Percentiles rank a stretch among this genome's conserved stretches.
These are phyloP conservation scores for Pseudogymnoascus sp. DNA, from an alignment of 2,329 filamentous ascomycete species.

Conservation along the genomic window DNA sequence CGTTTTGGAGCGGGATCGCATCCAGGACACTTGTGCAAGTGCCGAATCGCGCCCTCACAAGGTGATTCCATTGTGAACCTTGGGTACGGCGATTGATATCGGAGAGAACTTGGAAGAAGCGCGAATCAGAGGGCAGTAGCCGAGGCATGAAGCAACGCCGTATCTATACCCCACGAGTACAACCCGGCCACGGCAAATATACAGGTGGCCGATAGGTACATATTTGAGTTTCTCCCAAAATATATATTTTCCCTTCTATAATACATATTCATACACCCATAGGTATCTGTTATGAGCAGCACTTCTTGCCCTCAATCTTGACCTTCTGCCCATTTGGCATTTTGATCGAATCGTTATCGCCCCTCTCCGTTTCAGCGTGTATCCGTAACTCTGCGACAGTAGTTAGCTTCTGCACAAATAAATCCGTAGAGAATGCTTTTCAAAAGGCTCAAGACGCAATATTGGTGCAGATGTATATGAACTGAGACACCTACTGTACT, in stretches of 20 bases:
- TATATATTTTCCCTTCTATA: background rate
- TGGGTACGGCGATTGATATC: background rate
- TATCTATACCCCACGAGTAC: background rate
- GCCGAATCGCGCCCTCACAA: background rate
- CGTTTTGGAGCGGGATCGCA: background rate
- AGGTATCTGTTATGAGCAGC: constrained; percentile 10
- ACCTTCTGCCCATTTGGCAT: constrained; percentile 32
- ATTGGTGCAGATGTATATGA: background rate
- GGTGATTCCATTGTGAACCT: background rate
- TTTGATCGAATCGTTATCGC: constrained; percentile 88
- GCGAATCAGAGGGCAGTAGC: background rate
- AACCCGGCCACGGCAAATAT: background rate
- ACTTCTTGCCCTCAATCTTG: constrained; percentile 28
- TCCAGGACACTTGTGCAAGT: background rate
- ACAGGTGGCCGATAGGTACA: background rate
- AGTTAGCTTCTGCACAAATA: constrained; percentile 1
- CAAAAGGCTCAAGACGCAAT: background rate
- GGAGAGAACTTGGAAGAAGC: background rate
- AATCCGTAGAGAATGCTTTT: background rate
- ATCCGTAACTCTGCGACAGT: constrained; percentile 69
- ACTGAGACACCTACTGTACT: constrained; percentile 48
- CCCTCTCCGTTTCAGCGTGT: constrained; percentile 82
- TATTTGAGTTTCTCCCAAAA: background rate
- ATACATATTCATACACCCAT: constrained; percentile 6
- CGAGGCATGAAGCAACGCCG: background rate